Conservation (phyloP, 202 grass and related monocot species). For the Zoysia matrella region DNA sequence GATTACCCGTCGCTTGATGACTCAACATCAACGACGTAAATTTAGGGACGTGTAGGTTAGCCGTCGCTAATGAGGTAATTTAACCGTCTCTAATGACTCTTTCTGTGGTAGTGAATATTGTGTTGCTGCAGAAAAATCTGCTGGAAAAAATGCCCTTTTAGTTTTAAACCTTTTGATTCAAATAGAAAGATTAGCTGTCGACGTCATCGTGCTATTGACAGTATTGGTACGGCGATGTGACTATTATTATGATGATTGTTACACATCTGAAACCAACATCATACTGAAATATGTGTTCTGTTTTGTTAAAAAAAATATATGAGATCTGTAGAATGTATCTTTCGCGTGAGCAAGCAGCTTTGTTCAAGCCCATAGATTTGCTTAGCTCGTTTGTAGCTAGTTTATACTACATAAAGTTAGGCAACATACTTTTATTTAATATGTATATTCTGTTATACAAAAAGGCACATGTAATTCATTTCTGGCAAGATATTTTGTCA, state of each 20-base stretch:
- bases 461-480: no score
- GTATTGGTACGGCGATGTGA: neutral
- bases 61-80: no score
- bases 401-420: neutral
- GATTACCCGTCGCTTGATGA: no score
- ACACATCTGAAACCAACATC: neutral
- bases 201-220: neutral
- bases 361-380: neutral
- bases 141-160: no score
- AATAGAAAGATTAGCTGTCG: no score
- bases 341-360: neutral
- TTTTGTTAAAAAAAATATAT: neutral
- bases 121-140: neutral
- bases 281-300: neutral
- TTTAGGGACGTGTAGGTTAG: no score
- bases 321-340: neutral
- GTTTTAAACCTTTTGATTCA: neutral
- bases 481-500: no score
- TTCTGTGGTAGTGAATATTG: no score
- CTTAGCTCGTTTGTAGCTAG: neutral
- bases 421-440: neutral
- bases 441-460: no score
- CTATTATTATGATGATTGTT: neutral
- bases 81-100: no score
- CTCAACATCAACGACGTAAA: no score